These are phyloP conservation scores for Alternaria sp. DNA, from an alignment of 2,329 filamentous ascomycete genomes.

Conservation along the genomic window DNA sequence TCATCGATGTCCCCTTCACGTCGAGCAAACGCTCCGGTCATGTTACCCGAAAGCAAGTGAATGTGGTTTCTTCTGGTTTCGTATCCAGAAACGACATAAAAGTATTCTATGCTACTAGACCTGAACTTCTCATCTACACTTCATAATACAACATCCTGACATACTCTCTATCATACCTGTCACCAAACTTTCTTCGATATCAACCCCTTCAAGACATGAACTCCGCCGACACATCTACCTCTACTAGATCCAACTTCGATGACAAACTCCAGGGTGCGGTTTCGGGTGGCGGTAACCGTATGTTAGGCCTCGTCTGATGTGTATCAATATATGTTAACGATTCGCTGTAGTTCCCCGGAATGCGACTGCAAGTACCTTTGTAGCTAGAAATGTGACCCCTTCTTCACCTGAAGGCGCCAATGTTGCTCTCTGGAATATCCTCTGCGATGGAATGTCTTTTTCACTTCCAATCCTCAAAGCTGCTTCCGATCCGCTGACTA, in stretches of 20 bases:
- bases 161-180: neutral
- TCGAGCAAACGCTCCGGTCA: slow-evolving; percentile 1
- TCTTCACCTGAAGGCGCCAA: neutral
- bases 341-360: neutral
- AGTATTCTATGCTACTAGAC: neutral
- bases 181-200: accelerated
- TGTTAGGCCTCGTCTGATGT: neutral
- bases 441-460: neutral
- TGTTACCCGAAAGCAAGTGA: neutral
- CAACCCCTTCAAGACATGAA: neutral
- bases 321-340: neutral
- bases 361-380: too few relatives aligned
- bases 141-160: neutral
- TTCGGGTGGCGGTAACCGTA: neutral
- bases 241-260: neutral
- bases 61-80: neutral
- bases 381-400: too few relatives aligned
- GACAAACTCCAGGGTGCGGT: neutral
- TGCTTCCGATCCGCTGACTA: neutral
- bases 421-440: neutral
- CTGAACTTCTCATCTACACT: neutral
- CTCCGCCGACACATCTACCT: neutral
- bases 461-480: neutral
- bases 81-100: neutral
- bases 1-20: neutral